phyloP scores from a whole-genome alignment of 768 basidiomycete species.

The Trametes cingulata region DNA sequence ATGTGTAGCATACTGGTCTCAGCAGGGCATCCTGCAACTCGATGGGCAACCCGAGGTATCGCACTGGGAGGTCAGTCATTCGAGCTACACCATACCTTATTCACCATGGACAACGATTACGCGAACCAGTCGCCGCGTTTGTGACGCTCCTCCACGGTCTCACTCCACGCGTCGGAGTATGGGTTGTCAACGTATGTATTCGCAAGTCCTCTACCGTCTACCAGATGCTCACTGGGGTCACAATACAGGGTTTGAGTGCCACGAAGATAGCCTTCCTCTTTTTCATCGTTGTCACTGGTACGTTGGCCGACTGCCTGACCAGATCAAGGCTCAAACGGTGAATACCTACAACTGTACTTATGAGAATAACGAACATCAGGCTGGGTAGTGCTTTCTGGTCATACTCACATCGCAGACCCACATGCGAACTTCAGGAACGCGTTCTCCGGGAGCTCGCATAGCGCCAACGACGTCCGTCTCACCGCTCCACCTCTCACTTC shows the following conservation, averaged over 20 bases:
- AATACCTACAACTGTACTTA: too few relatives aligned
- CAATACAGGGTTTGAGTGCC: slow-evolving; percentile 43
- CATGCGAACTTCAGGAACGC: slow-evolving; percentile 57
- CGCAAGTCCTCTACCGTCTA: slow-evolving; percentile 38
- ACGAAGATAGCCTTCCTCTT: slow-evolving; percentile 57
- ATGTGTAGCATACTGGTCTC: slow-evolving; percentile 47
- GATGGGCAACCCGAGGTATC: slow-evolving; percentile 61
- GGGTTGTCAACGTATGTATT: slow-evolving; percentile 52
- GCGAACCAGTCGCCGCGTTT: slow-evolving; percentile 46
- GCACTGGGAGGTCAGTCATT: slow-evolving; percentile 48
- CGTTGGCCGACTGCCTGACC: not conserved
- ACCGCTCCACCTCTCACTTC: not conserved
- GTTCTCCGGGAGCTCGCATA: slow-evolving; percentile 56
- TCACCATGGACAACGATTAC: not conserved
- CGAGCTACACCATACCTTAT: not conserved
- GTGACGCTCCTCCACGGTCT: slow-evolving; percentile 54
- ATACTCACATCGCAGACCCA: slow-evolving; percentile 57
- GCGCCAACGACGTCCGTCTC: slow-evolving; percentile 45
- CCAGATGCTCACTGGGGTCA: not conserved
- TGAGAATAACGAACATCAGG: slow-evolving; percentile 32
- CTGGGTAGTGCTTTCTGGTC: slow-evolving; percentile 60
- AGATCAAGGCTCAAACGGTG: too few relatives aligned
- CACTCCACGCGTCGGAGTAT: slow-evolving; percentile 48
- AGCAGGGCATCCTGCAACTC: slow-evolving; percentile 29
- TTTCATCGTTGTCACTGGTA: slow-evolving; percentile 54